Conservation (phyloP, 768 basidiomycete genomes). For the Coprinopsis cinerea region DNA sequence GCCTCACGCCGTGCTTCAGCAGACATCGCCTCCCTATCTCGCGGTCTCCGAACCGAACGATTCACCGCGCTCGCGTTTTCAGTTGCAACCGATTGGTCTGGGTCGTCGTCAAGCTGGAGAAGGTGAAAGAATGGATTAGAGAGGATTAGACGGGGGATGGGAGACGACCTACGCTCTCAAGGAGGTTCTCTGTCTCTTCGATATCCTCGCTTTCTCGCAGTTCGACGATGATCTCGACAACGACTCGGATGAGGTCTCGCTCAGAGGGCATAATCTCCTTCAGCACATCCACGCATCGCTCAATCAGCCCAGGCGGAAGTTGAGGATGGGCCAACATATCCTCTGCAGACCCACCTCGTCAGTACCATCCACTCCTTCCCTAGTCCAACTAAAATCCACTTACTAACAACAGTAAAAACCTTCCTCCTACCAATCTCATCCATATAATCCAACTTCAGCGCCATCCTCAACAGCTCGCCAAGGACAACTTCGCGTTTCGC, state of each 20-base stretch:
- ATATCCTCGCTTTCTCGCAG: conserved; percentile 30
- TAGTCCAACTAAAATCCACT: conserved; percentile 26
- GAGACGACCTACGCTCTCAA: conserved; percentile 13
- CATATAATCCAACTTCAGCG: conserved; percentile 80
- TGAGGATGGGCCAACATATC: conserved; percentile 85
- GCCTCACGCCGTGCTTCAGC: conserved; percentile 59
- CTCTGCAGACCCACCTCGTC: conserved; percentile 32
- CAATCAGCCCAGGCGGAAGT: conserved; percentile 74
- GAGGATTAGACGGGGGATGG: neutral
- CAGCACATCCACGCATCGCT: conserved; percentile 80
- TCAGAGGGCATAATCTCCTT: conserved; percentile 79
- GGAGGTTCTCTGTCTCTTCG: conserved; percentile 19
- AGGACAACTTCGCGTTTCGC: conserved; percentile 69
- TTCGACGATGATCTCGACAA: conserved; percentile 33
- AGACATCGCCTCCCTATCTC: conserved; percentile 55
- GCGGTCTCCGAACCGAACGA: conserved; percentile 24
- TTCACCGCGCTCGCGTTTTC: conserved; percentile 24
- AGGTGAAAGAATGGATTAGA: neutral
- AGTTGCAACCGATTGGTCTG: conserved; percentile 12
- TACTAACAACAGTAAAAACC: conserved; percentile 83
- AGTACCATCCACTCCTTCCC: neutral
- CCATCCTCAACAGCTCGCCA: conserved; percentile 75
- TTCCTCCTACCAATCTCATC: conserved; percentile 93
- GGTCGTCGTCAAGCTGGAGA: conserved; percentile 1
- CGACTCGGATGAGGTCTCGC: conserved; percentile 38